Evolutionary conservation across 2,329 filamentous ascomycete species (phyloP).

Genomic region (Magnaporthiopsis rhizophila): DNA sequence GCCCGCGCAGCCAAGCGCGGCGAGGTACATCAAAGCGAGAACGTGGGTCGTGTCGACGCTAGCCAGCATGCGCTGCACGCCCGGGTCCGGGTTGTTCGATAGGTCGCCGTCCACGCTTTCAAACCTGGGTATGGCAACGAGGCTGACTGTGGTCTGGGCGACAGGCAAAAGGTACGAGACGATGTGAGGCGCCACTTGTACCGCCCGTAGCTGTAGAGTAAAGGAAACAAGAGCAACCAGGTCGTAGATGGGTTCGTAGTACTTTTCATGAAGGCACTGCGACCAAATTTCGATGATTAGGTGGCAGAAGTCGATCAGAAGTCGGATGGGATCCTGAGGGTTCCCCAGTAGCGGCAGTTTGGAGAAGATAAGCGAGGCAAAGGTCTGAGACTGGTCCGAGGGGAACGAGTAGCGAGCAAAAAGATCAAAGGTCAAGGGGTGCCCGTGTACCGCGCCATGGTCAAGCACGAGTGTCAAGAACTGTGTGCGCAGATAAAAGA

Average conservation of each 20-base stretch:
- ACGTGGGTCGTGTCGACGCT: conserved; percentile 56
- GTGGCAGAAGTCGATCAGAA: conserved; percentile 57
- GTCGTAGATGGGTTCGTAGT: conserved; percentile 56
- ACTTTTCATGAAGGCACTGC: conserved; percentile 54
- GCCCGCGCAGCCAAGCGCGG: conserved; percentile 52
- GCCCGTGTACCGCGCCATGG: conserved; percentile 46
- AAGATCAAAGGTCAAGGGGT: conserved; percentile 58
- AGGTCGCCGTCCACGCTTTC: conserved; percentile 39
- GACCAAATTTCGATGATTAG: conserved; percentile 61
- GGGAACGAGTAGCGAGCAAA: conserved; percentile 58
- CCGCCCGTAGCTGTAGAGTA: conserved; percentile 53
- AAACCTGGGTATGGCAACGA: conserved; percentile 50
- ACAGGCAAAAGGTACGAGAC: conserved; percentile 47
- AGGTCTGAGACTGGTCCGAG: conserved; percentile 50
- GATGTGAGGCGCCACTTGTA: conserved; percentile 50
- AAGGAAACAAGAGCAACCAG: conserved; percentile 58
- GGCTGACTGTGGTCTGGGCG: conserved; percentile 51
- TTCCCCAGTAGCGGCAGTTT: conserved; percentile 52
- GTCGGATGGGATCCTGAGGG: conserved; percentile 38
- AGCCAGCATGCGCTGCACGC: conserved; percentile 36
- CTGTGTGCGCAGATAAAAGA: conserved; percentile 21
- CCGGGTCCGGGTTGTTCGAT: conserved; percentile 29
- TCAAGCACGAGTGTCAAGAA: conserved; percentile 57
- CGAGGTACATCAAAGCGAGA: conserved; percentile 57
- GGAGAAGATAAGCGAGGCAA: conserved; percentile 62